These are phyloP conservation scores for Ophiocordyceps australis DNA, from an alignment of 2,329 filamentous ascomycete species.

Conservation along the genomic window DNA sequence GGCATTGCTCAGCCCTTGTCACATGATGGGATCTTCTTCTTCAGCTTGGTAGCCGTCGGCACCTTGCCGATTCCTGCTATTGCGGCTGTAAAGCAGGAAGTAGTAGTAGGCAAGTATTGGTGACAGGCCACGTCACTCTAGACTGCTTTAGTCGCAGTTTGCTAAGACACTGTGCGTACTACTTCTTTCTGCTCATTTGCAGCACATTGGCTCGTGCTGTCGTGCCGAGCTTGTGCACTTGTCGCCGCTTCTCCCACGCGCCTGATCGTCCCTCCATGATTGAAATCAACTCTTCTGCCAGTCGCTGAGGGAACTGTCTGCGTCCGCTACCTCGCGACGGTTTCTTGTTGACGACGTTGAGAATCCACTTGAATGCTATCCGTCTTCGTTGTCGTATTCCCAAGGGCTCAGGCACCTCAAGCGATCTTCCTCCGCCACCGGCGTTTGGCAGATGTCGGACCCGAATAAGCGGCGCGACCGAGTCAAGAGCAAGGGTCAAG, in stretches of 20 bases:
- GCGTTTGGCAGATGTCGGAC: conserved; percentile 60
- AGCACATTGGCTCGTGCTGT: conserved; percentile 58
- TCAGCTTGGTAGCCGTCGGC: too few species aligned
- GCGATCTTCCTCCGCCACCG: conserved; percentile 68
- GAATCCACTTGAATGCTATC: conserved; percentile 72
- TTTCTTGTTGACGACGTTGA: conserved; percentile 67
- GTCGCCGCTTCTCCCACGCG: conserved; percentile 68
- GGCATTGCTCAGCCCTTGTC: too few species aligned
- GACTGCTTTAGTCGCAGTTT: too few species aligned
- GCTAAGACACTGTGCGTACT: too few species aligned
- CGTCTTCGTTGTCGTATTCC: conserved; percentile 57
- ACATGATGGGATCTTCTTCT: too few species aligned
- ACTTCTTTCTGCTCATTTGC: conserved; percentile 15
- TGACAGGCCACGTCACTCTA: too few species aligned
- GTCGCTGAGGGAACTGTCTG: conserved; percentile 53
- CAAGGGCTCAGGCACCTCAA: conserved; percentile 71
- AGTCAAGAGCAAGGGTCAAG: conserved; percentile 80
- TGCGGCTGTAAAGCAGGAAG: too few species aligned
- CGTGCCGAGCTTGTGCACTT: conserved; percentile 67
- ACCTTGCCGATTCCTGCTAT: too few species aligned
- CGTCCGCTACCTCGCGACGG: conserved; percentile 53
- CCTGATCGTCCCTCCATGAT: conserved; percentile 72
- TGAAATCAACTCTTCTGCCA: conserved; percentile 73
- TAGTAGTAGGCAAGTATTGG: too few species aligned
- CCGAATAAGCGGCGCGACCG: conserved; percentile 72